These are phyloP conservation scores for Fusarium agapanthi DNA, from an alignment of 2,329 filamentous ascomycete genomes.

Conservation along the genomic window DNA sequence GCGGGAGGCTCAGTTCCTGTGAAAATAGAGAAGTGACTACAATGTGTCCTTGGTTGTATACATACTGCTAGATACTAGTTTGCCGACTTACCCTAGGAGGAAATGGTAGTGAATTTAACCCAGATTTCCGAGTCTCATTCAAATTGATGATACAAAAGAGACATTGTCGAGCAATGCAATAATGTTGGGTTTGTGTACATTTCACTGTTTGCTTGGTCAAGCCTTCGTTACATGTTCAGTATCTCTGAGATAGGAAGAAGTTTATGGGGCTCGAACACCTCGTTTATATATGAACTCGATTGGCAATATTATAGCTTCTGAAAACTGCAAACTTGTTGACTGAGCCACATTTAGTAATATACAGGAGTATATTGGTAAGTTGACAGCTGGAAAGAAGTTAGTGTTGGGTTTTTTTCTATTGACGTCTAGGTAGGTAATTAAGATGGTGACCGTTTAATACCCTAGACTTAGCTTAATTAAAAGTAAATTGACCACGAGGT, in stretches of 20 bases:
- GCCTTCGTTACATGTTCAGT: not conserved
- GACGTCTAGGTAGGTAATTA: constrained; percentile 5
- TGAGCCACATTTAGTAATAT: too few species aligned
- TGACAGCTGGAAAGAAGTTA: not conserved
- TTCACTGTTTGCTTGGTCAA: not conserved
- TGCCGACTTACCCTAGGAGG: too few species aligned
- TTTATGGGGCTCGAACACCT: not conserved
- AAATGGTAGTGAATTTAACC: not conserved
- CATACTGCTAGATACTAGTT: not conserved
- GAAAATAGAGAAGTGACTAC: constrained; percentile 1
- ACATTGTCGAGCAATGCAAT: not conserved
- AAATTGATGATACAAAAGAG: not conserved
- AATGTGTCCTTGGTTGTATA: not conserved
- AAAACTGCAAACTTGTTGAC: too few species aligned
- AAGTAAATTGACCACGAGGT: constrained; percentile 7
- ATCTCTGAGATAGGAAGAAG: not conserved
- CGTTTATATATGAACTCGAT: not conserved
- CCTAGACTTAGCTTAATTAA: too few species aligned
- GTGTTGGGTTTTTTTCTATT: not conserved
- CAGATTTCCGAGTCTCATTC: not conserved
- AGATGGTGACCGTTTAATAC: constrained; percentile 12
- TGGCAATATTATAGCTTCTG: not conserved
- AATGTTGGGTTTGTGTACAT: accelerated
- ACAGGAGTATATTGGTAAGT: not conserved
- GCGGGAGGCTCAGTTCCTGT: not conserved